These are phyloP conservation scores for Fusarium nelsonii DNA, from an alignment of 2,329 filamentous ascomycete genomes.

Conservation along the genomic window DNA sequence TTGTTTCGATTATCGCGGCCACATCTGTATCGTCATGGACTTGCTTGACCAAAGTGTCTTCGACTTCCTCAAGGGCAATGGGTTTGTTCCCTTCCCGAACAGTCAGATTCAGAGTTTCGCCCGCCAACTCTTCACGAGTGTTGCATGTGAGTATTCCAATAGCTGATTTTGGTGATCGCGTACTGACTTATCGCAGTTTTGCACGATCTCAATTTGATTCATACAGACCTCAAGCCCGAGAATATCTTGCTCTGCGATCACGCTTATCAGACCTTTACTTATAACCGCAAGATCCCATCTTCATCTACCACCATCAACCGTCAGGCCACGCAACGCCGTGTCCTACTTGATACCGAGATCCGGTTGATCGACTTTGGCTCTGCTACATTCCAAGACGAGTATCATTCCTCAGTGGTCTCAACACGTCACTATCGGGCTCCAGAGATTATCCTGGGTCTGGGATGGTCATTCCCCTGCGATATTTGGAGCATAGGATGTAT, in stretches of 20 bases:
- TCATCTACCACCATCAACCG: slow-evolving; percentile 71
- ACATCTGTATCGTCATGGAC: slow-evolving; percentile 89
- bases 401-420: slow-evolving; percentile 78
- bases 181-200: slow-evolving; percentile 70
- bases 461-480: slow-evolving; percentile 79
- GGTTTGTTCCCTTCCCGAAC: slow-evolving; percentile 96
- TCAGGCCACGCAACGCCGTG: slow-evolving; percentile 72
- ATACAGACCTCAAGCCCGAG: slow-evolving; percentile 82
- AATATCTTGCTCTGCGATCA: slow-evolving; percentile 76
- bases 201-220: slow-evolving; percentile 96
- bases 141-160: slow-evolving; percentile 79
- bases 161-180: not conserved
- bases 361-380: slow-evolving; percentile 79
- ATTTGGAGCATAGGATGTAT: slow-evolving; percentile 82
- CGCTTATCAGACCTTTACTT: slow-evolving; percentile 77
- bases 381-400: slow-evolving; percentile 79
- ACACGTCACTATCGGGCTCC: slow-evolving; percentile 78
- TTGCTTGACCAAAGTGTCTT: slow-evolving; percentile 95
- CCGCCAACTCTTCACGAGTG: slow-evolving; percentile 95
- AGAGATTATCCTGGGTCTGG: slow-evolving; percentile 77
- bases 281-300: slow-evolving; percentile 76
- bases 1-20: slow-evolving; percentile 96
- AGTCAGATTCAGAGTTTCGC: slow-evolving; percentile 99
- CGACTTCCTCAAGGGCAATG: slow-evolving; percentile 95
- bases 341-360: slow-evolving; percentile 77